Percentiles rank a stretch among this genome's conserved stretches.
Conservation (phyloP, 2,329 filamentous ascomycete genomes). For the Pseudocercospora ulei region DNA sequence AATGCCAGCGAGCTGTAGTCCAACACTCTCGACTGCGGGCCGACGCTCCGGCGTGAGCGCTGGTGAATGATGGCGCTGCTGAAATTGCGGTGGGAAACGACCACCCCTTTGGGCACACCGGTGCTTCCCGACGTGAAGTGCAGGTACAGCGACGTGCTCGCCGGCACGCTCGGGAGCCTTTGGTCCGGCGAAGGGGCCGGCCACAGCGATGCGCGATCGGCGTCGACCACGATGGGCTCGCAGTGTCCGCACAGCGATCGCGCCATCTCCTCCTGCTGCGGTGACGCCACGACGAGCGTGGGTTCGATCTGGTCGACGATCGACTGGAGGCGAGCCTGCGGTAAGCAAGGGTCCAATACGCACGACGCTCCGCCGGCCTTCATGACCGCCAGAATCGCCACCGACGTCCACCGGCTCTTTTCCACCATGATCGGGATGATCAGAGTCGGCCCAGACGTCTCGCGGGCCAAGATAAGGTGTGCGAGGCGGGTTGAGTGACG, state of each 20-base stretch:
- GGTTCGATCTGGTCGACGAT: slow-evolving; percentile 22
- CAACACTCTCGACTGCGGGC: slow-evolving; percentile 11
- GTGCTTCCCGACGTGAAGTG: slow-evolving; percentile 19
- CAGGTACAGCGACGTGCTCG: slow-evolving; percentile 10
- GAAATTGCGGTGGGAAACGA: slow-evolving; percentile 11
- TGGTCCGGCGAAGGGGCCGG: neutral
- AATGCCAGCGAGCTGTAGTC: slow-evolving; percentile 17
- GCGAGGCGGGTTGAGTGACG: slow-evolving; percentile 1
- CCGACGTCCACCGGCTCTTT: slow-evolving; percentile 33
- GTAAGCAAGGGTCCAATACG: slow-evolving; percentile 33
- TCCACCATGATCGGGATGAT: slow-evolving; percentile 36
- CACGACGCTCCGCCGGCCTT: slow-evolving; percentile 35
- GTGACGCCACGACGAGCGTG: slow-evolving; percentile 14
- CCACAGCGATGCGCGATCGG: neutral
- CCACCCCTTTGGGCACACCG: slow-evolving; percentile 16
- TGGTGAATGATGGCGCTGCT: slow-evolving; percentile 9
- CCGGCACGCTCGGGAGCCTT: slow-evolving; percentile 5
- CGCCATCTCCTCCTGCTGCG: neutral
- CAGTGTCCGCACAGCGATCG: neutral
- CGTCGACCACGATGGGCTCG: neutral
- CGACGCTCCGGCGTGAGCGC: neutral
- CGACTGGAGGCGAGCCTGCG: slow-evolving; percentile 6
- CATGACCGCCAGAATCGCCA: slow-evolving; percentile 36
- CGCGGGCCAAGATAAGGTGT: neutral
- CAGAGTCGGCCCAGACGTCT: slow-evolving; percentile 11